Conservation (phyloP, 495 filamentous ascomycete genomes). For the Daldinia decipiens region DNA sequence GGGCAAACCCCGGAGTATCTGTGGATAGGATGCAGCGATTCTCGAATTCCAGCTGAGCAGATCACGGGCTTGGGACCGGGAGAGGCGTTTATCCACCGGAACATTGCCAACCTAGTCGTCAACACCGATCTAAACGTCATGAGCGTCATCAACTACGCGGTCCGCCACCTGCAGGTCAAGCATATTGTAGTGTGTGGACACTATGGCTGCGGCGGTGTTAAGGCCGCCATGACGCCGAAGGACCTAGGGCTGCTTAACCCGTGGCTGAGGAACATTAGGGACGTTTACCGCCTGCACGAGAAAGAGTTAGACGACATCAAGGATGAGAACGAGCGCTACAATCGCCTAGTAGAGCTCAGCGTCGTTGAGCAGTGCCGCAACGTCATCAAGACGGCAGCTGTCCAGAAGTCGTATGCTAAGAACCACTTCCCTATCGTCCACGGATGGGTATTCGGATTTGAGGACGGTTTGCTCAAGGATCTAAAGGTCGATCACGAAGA, state of each 20-base stretch:
- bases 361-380: slow-evolving; percentile 68
- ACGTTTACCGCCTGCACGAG: slow-evolving; percentile 68
- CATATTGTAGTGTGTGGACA: slow-evolving; percentile 74
- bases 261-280: slow-evolving; percentile 70
- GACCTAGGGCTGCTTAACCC: slow-evolving; percentile 68
- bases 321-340: slow-evolving; percentile 57
- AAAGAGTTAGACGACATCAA: slow-evolving; percentile 63
- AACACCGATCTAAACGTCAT: slow-evolving; percentile 69
- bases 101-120: slow-evolving; percentile 71
- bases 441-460: slow-evolving; percentile 67
- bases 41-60: slow-evolving; percentile 69
- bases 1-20: slow-evolving; percentile 69
- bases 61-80: slow-evolving; percentile 68
- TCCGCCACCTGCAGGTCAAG: slow-evolving; percentile 67
- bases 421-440: slow-evolving; percentile 65
- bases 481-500: slow-evolving; percentile 60
- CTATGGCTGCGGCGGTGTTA: slow-evolving; percentile 72
- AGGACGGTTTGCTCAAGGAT: slow-evolving; percentile 64
- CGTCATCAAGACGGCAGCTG: slow-evolving; percentile 66
- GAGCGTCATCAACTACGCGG: slow-evolving; percentile 71
- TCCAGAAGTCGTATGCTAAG: slow-evolving; percentile 63
- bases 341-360: slow-evolving; percentile 69
- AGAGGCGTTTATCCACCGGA: slow-evolving; percentile 70
- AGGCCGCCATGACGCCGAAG: slow-evolving; percentile 67
- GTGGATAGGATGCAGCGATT: slow-evolving; percentile 74